Conservation (phyloP, 257 asterid genomes). For the Solanum ossicruentum region DNA sequence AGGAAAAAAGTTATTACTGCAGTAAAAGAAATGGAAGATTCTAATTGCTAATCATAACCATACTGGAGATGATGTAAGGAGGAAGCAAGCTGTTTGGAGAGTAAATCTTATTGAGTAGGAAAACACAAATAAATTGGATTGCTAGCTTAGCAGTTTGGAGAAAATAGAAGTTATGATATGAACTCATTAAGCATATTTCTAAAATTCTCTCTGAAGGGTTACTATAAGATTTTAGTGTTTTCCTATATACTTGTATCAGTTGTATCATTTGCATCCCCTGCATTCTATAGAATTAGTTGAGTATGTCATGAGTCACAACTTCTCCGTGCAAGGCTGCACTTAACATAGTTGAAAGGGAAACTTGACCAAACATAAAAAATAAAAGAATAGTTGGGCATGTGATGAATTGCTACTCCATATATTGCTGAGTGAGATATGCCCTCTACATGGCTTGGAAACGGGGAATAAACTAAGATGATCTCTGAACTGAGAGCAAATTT, state of each 20-base stretch:
- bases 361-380: not conserved
- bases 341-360: not conserved
- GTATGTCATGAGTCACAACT: not conserved
- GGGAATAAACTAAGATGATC: not conserved
- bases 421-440: not conserved
- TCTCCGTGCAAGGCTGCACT: not conserved
- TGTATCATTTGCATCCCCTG: not conserved
- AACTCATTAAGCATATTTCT: not conserved
- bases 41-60: not conserved
- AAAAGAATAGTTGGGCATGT: not conserved
- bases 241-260: not conserved
- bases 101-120: too few species aligned
- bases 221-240: not conserved
- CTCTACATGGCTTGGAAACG: not conserved
- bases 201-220: not conserved
- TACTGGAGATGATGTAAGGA: not conserved
- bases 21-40: not conserved
- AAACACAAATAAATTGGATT: too few species aligned
- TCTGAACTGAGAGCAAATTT: not conserved
- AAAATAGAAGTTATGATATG: not conserved
- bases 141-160: too few species aligned
- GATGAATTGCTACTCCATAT: not conserved
- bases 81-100: not conserved
- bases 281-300: not conserved
- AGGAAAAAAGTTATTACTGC: too few species aligned